A percentile compares a stretch with the other conserved stretches of the same genome.
Evolutionary conservation across 441 rosid genomes (phyloP).

Genomic region (Arabidopsis hybrid): DNA sequence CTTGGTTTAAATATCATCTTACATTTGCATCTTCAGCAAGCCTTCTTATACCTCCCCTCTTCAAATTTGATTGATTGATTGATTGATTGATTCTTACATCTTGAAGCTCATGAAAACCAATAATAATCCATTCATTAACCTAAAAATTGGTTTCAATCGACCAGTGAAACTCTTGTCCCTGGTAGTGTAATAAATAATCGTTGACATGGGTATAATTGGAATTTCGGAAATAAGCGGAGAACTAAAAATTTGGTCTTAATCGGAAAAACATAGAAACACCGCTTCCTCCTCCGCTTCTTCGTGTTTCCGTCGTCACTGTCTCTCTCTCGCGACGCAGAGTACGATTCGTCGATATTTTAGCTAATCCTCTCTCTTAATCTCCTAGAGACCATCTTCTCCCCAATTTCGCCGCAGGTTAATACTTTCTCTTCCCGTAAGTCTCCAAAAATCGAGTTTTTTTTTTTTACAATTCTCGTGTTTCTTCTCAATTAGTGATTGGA

Average conservation of each 20-base stretch:
- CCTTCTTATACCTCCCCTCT: not conserved
- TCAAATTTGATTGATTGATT: not conserved
- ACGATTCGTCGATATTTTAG: not conserved
- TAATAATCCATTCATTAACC: too few relatives aligned
- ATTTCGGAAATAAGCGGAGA: not conserved
- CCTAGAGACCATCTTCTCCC: not conserved
- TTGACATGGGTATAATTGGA: conserved; percentile 10
- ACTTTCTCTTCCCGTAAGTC: not conserved
- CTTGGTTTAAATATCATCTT: not conserved
- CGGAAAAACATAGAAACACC: conserved; percentile 34
- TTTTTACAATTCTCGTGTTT: not conserved
- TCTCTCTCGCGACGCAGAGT: not conserved
- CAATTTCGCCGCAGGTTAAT: conserved; percentile 22
- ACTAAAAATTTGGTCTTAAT: not conserved
- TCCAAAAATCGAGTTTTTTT: not conserved
- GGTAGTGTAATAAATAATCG: too few relatives aligned
- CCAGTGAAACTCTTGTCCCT: too few relatives aligned
- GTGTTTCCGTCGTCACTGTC: conserved; percentile 10
- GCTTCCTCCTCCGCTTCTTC: conserved; percentile 33
- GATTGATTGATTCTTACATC: not conserved
- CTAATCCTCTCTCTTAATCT: not conserved
- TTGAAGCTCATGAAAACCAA: too few relatives aligned
- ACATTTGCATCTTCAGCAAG: conserved; percentile 7
- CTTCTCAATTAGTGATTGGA: conserved; percentile 10
- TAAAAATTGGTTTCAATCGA: not conserved